Evolutionary conservation across 2,329 filamentous ascomycete genomes (phyloP).

Genomic region (Cytospora paraplurivora): DNA sequence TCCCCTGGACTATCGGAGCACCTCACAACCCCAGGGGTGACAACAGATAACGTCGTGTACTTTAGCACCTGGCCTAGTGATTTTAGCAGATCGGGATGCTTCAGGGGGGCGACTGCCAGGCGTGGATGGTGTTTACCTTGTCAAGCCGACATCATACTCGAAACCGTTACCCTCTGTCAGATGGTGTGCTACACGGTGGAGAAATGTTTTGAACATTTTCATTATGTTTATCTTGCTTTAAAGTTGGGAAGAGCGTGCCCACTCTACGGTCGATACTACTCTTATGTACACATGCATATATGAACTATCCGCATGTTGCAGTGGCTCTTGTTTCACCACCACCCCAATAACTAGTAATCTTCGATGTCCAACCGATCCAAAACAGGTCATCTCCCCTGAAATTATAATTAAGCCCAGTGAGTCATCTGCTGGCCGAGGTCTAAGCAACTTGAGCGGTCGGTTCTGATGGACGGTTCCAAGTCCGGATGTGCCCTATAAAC

Average conservation of each 20-base stretch:
- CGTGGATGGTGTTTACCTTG: too few species aligned
- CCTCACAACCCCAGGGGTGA: neutral
- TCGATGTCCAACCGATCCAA: neutral
- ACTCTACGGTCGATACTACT: too few species aligned
- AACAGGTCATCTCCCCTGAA: neutral
- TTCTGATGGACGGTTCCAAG: constrained; percentile 47
- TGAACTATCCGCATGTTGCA: too few species aligned
- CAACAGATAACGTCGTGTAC: neutral
- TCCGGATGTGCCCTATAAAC: constrained; percentile 44
- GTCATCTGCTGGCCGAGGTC: constrained; percentile 23
- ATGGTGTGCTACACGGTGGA: too few species aligned
- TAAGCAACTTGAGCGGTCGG: constrained; percentile 35
- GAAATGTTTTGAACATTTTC: too few species aligned
- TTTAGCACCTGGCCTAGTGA: neutral
- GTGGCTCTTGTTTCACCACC: neutral
- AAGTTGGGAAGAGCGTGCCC: too few species aligned
- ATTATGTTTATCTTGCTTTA: too few species aligned
- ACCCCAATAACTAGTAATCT: neutral
- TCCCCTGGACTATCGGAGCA: neutral
- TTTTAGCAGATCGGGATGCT: neutral
- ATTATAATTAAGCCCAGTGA: neutral
- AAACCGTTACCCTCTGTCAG: too few species aligned
- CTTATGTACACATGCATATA: too few species aligned
- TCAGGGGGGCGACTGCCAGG: neutral
- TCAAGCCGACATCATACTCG: neutral